phyloP scores from a whole-genome alignment of 2,329 filamentous ascomycete genomes.

The Myrmaecium sp. region DNA sequence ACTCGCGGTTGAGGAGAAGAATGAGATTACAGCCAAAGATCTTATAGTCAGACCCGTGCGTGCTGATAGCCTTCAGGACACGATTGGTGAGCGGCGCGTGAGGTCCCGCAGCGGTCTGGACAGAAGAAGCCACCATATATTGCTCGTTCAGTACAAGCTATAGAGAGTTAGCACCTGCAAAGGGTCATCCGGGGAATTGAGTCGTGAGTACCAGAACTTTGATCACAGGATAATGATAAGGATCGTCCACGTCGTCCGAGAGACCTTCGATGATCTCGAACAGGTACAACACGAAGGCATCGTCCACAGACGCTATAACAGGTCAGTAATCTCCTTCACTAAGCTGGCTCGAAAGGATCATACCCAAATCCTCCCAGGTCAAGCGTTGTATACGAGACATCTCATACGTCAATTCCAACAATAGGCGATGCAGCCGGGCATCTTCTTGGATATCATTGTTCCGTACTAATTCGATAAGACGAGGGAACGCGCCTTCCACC shows the following conservation, averaged over 20 bases:
- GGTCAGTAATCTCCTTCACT: conserved; percentile 5
- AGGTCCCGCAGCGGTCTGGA: conserved; percentile 32
- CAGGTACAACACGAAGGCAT: conserved; percentile 68
- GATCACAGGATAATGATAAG: conserved; percentile 91
- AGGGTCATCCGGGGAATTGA: conserved; percentile 5
- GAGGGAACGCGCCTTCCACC: conserved; percentile 63
- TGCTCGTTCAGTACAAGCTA: conserved; percentile 94
- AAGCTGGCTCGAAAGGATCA: conserved; percentile 14
- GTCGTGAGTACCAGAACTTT: conserved; percentile 57
- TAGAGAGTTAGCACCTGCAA: conserved; percentile 3
- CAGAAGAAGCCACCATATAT: conserved; percentile 76
- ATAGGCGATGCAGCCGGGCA: conserved; percentile 55
- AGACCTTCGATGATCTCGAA: conserved; percentile 78
- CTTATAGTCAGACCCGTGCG: conserved; percentile 65
- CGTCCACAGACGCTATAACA: conserved; percentile 36
- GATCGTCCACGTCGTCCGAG: conserved; percentile 75
- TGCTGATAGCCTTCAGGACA: conserved; percentile 77
- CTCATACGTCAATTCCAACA: conserved; percentile 86
- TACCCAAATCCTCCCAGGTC: conserved; percentile 58
- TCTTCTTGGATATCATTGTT: conserved; percentile 44
- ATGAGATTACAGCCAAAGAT: conserved; percentile 98
- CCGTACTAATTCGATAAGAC: conserved; percentile 68
- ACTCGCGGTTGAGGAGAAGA: conserved; percentile 79
- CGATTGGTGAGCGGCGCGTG: conserved; percentile 59
- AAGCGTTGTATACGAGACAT: conserved; percentile 86